A percentile compares a stretch with the other conserved stretches of the same genome.
These are phyloP conservation scores for Limnanthes douglasii DNA, from an alignment of 345 rosid species.

Conservation along the genomic window DNA sequence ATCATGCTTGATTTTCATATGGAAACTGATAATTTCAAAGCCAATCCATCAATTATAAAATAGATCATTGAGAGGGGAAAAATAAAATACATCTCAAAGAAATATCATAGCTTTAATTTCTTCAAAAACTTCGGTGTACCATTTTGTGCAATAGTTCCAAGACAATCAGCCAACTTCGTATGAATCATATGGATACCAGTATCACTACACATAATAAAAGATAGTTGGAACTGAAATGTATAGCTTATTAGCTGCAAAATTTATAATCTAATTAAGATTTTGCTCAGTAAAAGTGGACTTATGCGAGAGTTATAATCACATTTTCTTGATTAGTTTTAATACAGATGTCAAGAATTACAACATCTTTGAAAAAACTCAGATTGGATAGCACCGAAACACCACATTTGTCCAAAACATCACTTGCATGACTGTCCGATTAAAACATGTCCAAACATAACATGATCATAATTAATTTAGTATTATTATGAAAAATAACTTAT, in stretches of 20 bases:
- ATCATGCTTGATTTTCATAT: slow-evolving; percentile 86
- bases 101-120: slow-evolving; percentile 54
- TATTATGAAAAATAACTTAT: no score
- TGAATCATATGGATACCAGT: slow-evolving; percentile 92
- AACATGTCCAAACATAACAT: no score
- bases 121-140: slow-evolving; percentile 94
- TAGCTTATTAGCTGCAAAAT: background rate
- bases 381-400: slow-evolving; percentile 71
- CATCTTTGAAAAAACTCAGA: slow-evolving; percentile 61
- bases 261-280: background rate
- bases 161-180: slow-evolving; percentile 84
- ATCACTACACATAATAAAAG: slow-evolving; percentile 42
- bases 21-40: slow-evolving; percentile 8
- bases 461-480: no score
- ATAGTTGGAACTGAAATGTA: background rate
- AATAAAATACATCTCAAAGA: background rate
- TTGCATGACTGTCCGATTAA: slow-evolving; percentile 54
- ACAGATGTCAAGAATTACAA: slow-evolving; percentile 66
- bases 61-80: no score
- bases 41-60: background rate
- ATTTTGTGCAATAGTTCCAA: slow-evolving; percentile 96
- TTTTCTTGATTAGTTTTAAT: slow-evolving; percentile 77
- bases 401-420: slow-evolving; percentile 95
- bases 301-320: slow-evolving; percentile 66
- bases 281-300: slow-evolving; percentile 15